A percentile compares a stretch with the other conserved stretches of the same genome.
phyloP scores from a whole-genome alignment of 2,329 filamentous ascomycete species.

The Trichoderma brevicompactum region DNA sequence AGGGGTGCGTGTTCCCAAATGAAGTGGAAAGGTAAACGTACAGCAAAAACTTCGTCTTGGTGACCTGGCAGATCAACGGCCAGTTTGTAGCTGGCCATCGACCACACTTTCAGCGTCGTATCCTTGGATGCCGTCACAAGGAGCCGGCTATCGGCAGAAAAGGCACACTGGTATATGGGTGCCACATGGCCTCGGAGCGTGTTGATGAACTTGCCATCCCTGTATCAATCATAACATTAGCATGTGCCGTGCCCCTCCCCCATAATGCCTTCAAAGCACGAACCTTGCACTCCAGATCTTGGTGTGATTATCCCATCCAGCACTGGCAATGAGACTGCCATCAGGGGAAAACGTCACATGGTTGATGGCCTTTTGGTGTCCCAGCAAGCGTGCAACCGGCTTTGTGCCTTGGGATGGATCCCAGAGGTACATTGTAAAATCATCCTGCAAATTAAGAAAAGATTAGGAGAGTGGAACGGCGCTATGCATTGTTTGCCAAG shows the following conservation, averaged over 20 bases:
- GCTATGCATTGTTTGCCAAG: not conserved
- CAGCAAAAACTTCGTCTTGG: constrained; percentile 88
- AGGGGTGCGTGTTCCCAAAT: not conserved
- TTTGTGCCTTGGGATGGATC: constrained; percentile 78
- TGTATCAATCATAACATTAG: constrained; percentile 36
- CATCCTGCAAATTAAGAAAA: constrained; percentile 56
- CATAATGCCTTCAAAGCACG: constrained; percentile 29
- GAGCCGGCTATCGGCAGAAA: constrained; percentile 88
- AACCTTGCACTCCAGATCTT: constrained; percentile 86
- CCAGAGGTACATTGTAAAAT: constrained; percentile 97
- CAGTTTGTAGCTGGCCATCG: constrained; percentile 82
- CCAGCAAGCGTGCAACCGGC: constrained; percentile 84
- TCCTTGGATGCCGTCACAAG: constrained; percentile 89
- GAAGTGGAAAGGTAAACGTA: constrained; percentile 5
- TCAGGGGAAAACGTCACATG: constrained; percentile 94
- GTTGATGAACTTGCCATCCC: constrained; percentile 77
- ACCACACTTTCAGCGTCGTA: constrained; percentile 94
- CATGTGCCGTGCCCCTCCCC: constrained; percentile 1
- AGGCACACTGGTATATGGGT: constrained; percentile 89
- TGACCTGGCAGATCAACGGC: constrained; percentile 83
- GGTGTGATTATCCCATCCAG: constrained; percentile 91
- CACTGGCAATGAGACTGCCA: constrained; percentile 82
- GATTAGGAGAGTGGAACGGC: not conserved
- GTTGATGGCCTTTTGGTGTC: constrained; percentile 96
- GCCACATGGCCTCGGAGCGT: constrained; percentile 87